Percentiles rank a stretch among this genome's conserved stretches.
Conservation (phyloP, 495 filamentous ascomycete species). For the Delitschia confertaspora region DNA sequence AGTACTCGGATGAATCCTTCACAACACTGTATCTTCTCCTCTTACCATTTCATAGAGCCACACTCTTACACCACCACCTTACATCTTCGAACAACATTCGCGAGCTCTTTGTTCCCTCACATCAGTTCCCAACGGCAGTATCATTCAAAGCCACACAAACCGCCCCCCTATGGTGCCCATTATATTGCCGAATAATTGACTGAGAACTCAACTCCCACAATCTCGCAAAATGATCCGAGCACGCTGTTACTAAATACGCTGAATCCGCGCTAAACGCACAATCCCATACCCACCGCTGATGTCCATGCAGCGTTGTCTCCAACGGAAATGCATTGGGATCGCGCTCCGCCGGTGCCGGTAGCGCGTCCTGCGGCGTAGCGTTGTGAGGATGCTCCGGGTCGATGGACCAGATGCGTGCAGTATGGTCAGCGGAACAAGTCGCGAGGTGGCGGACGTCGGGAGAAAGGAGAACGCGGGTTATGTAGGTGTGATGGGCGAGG, state of each 20-base stretch:
- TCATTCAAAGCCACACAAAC: slow-evolving; percentile 97
- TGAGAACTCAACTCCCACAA: slow-evolving; percentile 84
- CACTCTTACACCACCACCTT: too few species aligned
- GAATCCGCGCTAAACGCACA: slow-evolving; percentile 96
- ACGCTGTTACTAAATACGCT: slow-evolving; percentile 95
- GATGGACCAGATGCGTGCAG: slow-evolving; percentile 93
- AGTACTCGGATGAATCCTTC: too few species aligned
- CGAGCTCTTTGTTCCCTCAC: too few species aligned
- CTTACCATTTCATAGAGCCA: too few species aligned
- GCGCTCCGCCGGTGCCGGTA: slow-evolving; percentile 19
- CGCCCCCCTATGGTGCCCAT: slow-evolving; percentile 89
- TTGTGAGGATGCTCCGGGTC: slow-evolving; percentile 39
- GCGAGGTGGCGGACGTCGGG: slow-evolving; percentile 96
- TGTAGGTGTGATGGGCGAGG: slow-evolving; percentile 84
- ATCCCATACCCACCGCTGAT: slow-evolving; percentile 99
- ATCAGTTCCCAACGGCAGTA: slow-evolving; percentile 27
- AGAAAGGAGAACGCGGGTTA: slow-evolving; percentile 89
- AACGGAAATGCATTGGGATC: slow-evolving; percentile 57
- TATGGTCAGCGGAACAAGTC: slow-evolving; percentile 95
- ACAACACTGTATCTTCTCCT: too few species aligned
- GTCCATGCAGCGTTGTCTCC: slow-evolving; percentile 82
- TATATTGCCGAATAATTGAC: slow-evolving; percentile 92
- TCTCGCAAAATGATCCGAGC: slow-evolving; percentile 93
- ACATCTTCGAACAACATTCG: too few species aligned
- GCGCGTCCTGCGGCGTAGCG: slow-evolving; percentile 28